Evolutionary conservation across 1,284 basidiomycete species (phyloP), one percentile per base, ranked within the genome.

Genomic region (Malassezia nana): DNA sequence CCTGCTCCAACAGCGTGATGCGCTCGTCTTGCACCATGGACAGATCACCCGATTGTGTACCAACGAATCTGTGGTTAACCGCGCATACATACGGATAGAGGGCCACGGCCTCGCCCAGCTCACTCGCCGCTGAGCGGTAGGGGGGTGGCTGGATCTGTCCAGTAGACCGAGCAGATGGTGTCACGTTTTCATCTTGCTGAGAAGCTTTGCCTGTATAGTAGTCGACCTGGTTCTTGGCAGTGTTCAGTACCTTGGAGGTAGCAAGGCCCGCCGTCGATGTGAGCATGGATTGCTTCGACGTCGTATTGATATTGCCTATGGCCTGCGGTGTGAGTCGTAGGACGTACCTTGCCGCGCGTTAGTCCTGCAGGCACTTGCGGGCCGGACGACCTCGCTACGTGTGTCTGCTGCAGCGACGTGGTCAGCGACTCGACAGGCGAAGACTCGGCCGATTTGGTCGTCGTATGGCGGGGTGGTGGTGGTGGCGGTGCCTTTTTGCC

Each of bases 31-130:
- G 53, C 0, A 25, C 29, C 0, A 64, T 61, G 4, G 28, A n/a
- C 6, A 69, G 50, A 18, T 69, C 67, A 33, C 66, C 66, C 7
- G 60, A 16, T 26, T 69, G 64, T 6, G 57, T 35, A 4, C 59
- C 67, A n/a, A 16, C 5, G 26, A 56, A 56, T 7, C 49, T 56
- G 25, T 10, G 2, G 32, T 33, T 9, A 33, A 16, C 6, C 15
- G 8, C 3, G 22, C 8, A 5, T n/a, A 56, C 54, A 40, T 38
- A 56, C 54, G 42, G 41, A 30, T 56, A 56, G 7, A 56, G 44
- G 10, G 54, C 54, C 10, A 46, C 48, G 10, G 54, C 54, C 13
- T 47, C 46, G 4, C 43, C 46, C 29, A 47, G 43, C n/a, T 18
- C 35, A 10, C 18, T 10, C 10, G 35, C 5, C 35, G n/a, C 35